Conservation (phyloP, 164 flowering plant genomes). For the Echeveria elegans region DNA sequence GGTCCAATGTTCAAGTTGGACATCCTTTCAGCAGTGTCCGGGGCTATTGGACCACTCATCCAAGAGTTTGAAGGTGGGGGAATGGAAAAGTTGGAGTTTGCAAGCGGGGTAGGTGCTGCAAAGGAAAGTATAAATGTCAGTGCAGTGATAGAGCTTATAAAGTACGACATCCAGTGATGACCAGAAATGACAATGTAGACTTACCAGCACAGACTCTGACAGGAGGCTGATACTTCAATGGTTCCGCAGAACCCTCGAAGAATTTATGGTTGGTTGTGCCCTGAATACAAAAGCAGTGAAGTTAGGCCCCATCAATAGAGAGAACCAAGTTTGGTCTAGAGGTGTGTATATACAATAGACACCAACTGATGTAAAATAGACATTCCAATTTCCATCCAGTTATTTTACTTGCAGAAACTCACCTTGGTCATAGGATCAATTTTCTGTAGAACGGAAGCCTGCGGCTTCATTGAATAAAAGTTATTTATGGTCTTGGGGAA, state of each 20-base stretch:
- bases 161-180: background rate
- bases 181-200: slow-evolving; percentile 7
- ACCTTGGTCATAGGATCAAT: slow-evolving; percentile 28
- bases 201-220: slow-evolving; percentile 49
- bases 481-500: slow-evolving; percentile 31
- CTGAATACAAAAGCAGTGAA: slow-evolving; percentile 18
- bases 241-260: slow-evolving; percentile 29
- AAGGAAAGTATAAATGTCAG: background rate
- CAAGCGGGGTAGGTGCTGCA: background rate
- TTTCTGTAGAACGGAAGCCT: slow-evolving; percentile 21
- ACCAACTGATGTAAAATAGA: background rate
- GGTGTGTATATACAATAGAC: background rate
- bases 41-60: slow-evolving; percentile 29
- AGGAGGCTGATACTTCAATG: slow-evolving; percentile 65
- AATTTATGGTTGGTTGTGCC: slow-evolving; percentile 40
- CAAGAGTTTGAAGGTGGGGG: slow-evolving; percentile 14
- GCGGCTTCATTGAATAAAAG: slow-evolving; percentile 32
- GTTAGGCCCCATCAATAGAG: background rate
- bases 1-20: slow-evolving; percentile 33
- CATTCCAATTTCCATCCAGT: background rate
- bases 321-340: background rate
- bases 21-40: slow-evolving; percentile 54
- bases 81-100: slow-evolving; percentile 20
- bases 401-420: background rate
- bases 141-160: too few relatives aligned